Percentiles rank a stretch among this genome's conserved stretches.
Conservation (phyloP, 768 basidiomycete genomes). For the Phylloporus sp. region DNA sequence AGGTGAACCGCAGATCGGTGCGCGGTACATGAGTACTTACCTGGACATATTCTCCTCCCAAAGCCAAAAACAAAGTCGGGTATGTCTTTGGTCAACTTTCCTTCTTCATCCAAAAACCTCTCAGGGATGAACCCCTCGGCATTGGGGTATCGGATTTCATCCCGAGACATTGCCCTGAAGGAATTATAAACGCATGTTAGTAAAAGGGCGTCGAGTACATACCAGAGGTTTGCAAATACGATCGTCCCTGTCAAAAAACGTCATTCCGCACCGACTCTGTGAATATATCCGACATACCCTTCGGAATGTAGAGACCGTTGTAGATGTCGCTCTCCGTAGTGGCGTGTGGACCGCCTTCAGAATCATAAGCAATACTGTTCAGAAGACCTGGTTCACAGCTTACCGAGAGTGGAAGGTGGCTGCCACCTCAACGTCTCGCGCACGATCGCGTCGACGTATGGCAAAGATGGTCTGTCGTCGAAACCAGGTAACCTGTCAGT, state of each 20-base stretch:
- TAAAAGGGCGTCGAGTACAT: background rate
- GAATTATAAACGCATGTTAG: background rate
- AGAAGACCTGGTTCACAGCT: background rate
- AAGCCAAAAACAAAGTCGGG: slow-evolving; percentile 16
- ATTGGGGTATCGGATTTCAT: slow-evolving; percentile 17
- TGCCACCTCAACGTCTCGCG: slow-evolving; percentile 12
- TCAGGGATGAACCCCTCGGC: slow-evolving; percentile 13
- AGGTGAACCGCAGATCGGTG: background rate
- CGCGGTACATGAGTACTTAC: background rate
- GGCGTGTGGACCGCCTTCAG: slow-evolving; percentile 15
- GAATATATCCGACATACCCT: slow-evolving; percentile 26
- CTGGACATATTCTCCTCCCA: slow-evolving; percentile 15
- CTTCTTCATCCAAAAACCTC: slow-evolving; percentile 7
- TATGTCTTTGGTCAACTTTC: slow-evolving; percentile 8
- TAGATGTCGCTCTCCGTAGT: slow-evolving; percentile 37
- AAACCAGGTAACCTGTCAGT: slow-evolving; percentile 8
- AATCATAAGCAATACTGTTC: background rate
- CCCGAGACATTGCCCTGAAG: slow-evolving; percentile 16
- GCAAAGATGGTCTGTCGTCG: slow-evolving; percentile 3
- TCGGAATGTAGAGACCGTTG: slow-evolving; percentile 46
- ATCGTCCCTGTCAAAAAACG: slow-evolving; percentile 5
- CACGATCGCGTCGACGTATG: slow-evolving; percentile 12
- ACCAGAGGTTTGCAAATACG: slow-evolving; percentile 15
- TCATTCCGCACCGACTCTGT: background rate
- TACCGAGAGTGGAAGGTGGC: slow-evolving; percentile 7